phyloP scores from a whole-genome alignment of 352 stramenopile species.

The Pythium folliculosum region DNA sequence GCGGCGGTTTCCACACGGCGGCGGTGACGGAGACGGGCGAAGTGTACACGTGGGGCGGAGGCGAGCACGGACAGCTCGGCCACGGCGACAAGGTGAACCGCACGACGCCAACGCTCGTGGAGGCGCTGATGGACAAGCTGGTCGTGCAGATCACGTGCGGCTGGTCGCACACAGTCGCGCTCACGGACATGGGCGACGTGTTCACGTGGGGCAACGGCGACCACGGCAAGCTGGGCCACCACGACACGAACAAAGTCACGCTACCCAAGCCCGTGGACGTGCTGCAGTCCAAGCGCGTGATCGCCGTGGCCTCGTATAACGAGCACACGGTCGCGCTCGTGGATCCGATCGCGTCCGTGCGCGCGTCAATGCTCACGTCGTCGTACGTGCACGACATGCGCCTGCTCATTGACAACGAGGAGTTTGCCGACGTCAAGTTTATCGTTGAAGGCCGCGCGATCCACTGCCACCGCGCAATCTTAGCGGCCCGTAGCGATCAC shows the following conservation, averaged over 20 bases:
- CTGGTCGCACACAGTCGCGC: conserved; percentile 95
- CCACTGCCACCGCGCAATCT: conserved; percentile 88
- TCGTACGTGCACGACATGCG: conserved; percentile 91
- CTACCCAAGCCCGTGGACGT: conserved; percentile 93
- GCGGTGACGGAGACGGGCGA: conserved; percentile 85
- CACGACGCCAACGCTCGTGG: conserved; percentile 90
- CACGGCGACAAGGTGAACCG: conserved; percentile 97
- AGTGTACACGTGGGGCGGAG: conserved; percentile 88
- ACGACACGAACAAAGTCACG: conserved; percentile 93
- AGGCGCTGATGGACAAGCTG: conserved; percentile 86
- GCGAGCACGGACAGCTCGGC: conserved; percentile 95
- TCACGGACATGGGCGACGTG: conserved; percentile 91
- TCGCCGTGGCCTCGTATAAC: conserved; percentile 97
- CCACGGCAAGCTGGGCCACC: conserved; percentile 95
- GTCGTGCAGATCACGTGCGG: conserved; percentile 95
- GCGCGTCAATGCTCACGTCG: conserved; percentile 77
- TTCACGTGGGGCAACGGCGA: conserved; percentile 94
- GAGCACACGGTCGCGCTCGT: conserved; percentile 95
- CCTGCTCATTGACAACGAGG: conserved; percentile 90
- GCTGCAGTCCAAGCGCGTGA: conserved; percentile 91
- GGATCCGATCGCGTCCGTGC: conserved; percentile 76
- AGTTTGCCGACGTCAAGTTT: conserved; percentile 90
- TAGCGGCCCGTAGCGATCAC: conserved; percentile 93
- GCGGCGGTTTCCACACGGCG: conserved; percentile 86
- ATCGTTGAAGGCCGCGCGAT: conserved; percentile 83